phyloP scores from a whole-genome alignment of 176 grass and related monocot genomes.

The Themeda triandra region DNA sequence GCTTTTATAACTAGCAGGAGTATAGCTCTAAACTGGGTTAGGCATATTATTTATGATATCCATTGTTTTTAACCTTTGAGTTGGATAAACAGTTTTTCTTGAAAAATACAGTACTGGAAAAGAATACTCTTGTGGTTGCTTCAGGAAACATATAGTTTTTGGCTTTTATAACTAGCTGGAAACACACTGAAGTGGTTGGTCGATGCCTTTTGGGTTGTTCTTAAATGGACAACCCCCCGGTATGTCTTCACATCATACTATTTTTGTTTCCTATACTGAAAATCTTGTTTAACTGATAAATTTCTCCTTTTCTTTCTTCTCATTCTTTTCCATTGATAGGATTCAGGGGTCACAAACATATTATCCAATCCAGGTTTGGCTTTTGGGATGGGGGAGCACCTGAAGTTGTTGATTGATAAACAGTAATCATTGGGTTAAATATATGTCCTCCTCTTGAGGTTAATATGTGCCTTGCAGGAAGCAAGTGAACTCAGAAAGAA shows the following conservation, averaged over 20 bases:
- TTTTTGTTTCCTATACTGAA: neutral
- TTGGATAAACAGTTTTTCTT: neutral
- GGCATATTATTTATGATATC: neutral
- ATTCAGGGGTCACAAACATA: slow-evolving; percentile 76
- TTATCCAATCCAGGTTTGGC: slow-evolving; percentile 20
- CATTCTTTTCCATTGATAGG: slow-evolving; percentile 30
- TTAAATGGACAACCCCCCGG: slow-evolving; percentile 78
- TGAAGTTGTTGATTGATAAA: too few species aligned
- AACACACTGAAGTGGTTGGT: slow-evolving; percentile 60
- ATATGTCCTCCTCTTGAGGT: too few species aligned
- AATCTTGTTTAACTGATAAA: neutral
- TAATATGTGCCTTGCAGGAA: too few species aligned
- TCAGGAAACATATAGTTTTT: slow-evolving; percentile 68
- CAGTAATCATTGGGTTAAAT: too few species aligned
- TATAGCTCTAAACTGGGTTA: neutral
- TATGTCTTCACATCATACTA: slow-evolving; percentile 33
- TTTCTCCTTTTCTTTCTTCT: neutral
- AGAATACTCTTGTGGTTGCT: slow-evolving; percentile 3
- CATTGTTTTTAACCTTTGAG: neutral
- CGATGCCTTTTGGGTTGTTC: slow-evolving; percentile 90
- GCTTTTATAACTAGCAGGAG: neutral
- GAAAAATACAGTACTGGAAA: slow-evolving; percentile 7
- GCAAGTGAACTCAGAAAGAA: too few species aligned
- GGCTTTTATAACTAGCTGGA: too few species aligned
- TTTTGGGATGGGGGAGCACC: too few species aligned